phyloP scores from a whole-genome alignment of 768 basidiomycete genomes.

The Panaeolus cyanescens region DNA sequence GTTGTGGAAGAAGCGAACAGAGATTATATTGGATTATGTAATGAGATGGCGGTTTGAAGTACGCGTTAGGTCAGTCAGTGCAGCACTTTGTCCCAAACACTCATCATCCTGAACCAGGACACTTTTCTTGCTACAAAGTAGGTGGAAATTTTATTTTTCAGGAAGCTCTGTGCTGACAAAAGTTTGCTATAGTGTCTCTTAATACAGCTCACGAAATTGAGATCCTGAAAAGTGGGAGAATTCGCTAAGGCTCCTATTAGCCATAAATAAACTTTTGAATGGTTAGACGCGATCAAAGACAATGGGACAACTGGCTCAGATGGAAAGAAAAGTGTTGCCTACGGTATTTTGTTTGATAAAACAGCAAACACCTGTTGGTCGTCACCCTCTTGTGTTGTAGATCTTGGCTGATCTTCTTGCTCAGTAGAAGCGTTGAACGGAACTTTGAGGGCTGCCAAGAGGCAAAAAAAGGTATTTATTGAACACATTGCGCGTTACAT shows the following conservation, averaged over 20 bases:
- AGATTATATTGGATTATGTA: not conserved
- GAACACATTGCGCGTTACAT: not conserved
- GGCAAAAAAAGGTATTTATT: conserved; percentile 43
- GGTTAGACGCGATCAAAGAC: conserved; percentile 44
- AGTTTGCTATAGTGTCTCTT: conserved; percentile 18
- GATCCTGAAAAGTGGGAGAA: conserved; percentile 32
- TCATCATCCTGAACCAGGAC: not conserved
- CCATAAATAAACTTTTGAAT: not conserved
- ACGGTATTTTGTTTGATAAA: conserved; percentile 48
- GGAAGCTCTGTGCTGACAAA: not conserved
- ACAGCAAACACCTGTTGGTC: conserved; percentile 46
- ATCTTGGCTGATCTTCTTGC: not conserved
- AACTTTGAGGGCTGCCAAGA: conserved; percentile 45
- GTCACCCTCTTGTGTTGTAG: not conserved
- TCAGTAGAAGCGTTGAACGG: conserved; percentile 53
- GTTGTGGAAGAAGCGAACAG: not conserved
- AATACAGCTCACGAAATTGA: conserved; percentile 37
- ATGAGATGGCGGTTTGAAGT: not conserved
- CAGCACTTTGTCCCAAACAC: not conserved
- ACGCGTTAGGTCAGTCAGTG: not conserved
- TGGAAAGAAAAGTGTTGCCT: conserved; percentile 37
- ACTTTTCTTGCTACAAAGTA: not conserved
- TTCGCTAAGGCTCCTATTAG: not conserved
- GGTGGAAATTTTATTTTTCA: not conserved
- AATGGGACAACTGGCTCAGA: conserved; percentile 39